Evolutionary conservation across 2,329 filamentous ascomycete genomes (phyloP), one percentile per base, ranked within the genome.

Genomic region (Hypoxylon sp.): DNA sequence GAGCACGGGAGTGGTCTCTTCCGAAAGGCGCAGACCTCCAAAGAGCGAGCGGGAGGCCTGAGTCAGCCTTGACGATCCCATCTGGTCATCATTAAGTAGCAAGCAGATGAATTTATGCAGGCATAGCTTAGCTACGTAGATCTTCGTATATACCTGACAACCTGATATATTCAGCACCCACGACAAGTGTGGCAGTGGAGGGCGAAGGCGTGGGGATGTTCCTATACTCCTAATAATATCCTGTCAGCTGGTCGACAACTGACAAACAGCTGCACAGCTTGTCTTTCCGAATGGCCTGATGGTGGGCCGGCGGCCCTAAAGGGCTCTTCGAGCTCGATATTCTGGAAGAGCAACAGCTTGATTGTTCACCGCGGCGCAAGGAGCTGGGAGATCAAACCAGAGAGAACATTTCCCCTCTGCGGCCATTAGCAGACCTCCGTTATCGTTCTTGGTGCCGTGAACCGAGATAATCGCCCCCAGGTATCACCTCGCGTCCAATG

Each of bases 401-500:
- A 27, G 17, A 9, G n/a, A 40, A 4, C 10, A n/a, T 13, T 40
- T 41, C 18, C n/a, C 3, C 18, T 26, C 5, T 15, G n/a, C 42
- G 42, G 20, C 27, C 17, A 21, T 13, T 17, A 41, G 5, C 18
- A 48, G 26, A 15, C 26, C 47, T 31, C 26, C 50, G 43, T 27
- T 10, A 38, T 38, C 11, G 18, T 49, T 33, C 21, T 9, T 10
- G 33, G 26, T 21, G 18, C 33, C 35, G 21, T 55, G 18, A 42
- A 40, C 20, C 21, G 40, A 50, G 51, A 48, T 3, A 23, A 47
- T 49, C 18, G 52, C 52, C 48, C 54, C 60, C 56, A 47, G 35
- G n/a, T n/a, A 54, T 38, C 18, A 15, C 47, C 21, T 46, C 31
- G 29, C 31, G 42, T 49, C 61, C 65, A 65, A 69, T 69, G 66